Evolutionary conservation across 1,284 basidiomycete genomes (phyloP).

Genomic region (Heterobasidion occidentale): DNA sequence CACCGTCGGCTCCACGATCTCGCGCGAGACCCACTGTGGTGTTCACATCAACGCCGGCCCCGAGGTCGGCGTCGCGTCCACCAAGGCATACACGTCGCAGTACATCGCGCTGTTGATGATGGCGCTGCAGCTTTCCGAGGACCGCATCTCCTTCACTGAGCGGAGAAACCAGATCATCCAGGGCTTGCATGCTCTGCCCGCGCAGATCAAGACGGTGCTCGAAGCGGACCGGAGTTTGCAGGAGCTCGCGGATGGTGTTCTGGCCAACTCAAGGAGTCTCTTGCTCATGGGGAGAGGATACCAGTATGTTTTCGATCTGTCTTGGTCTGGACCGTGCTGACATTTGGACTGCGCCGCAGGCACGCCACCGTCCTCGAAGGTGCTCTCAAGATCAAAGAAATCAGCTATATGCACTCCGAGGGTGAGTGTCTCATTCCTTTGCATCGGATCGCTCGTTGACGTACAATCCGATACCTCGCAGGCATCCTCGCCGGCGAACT

Average conservation of each 20-base stretch:
- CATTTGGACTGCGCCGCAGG: slow-evolving; percentile 21
- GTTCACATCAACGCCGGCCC: slow-evolving; percentile 99
- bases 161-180: slow-evolving; percentile 93
- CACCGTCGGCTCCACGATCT: slow-evolving; percentile 97
- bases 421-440: slow-evolving; percentile 22
- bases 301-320: slow-evolving; percentile 51
- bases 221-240: slow-evolving; percentile 77
- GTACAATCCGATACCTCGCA: background rate
- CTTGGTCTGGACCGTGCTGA: background rate
- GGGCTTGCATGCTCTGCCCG: slow-evolving; percentile 85
- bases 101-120: slow-evolving; percentile 99
- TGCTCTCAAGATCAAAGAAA: slow-evolving; percentile 99
- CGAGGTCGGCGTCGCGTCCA: slow-evolving; percentile 99
- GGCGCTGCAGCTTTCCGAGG: slow-evolving; percentile 95
- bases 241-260: slow-evolving; percentile 74
- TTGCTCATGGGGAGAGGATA: slow-evolving; percentile 98
- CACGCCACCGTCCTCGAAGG: slow-evolving; percentile 97
- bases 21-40: slow-evolving; percentile 98
- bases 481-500: slow-evolving; percentile 94
- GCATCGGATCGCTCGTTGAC: background rate
- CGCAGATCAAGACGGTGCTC: slow-evolving; percentile 86
- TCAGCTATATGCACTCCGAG: slow-evolving; percentile 90
- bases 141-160: slow-evolving; percentile 88
- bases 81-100: slow-evolving; percentile 99
- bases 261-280: slow-evolving; percentile 80